Evolutionary conservation across 2,329 filamentous ascomycete species (phyloP).

Genomic region (Xylaria sp.): DNA sequence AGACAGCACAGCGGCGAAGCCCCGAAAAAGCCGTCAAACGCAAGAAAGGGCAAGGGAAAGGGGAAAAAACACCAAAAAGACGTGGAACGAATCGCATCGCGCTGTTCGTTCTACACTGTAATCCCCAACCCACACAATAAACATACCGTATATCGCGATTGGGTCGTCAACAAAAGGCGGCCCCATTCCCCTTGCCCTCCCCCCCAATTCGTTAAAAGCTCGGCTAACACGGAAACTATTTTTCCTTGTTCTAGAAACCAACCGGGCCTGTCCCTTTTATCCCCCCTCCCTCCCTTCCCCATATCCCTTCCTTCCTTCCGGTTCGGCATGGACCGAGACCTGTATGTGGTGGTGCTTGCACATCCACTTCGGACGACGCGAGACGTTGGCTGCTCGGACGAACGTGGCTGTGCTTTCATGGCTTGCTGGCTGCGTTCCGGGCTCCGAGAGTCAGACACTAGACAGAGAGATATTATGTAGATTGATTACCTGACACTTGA

Average conservation of each 20-base stretch:
- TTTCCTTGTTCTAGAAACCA: too few relatives aligned
- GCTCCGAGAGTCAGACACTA: neutral
- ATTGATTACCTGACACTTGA: slow-evolving; percentile 12
- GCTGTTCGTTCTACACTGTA: slow-evolving; percentile 5
- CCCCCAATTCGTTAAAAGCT: neutral
- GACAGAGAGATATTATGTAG: neutral
- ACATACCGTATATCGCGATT: neutral
- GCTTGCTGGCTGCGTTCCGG: neutral
- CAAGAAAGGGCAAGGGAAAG: too few relatives aligned
- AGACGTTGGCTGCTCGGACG: slow-evolving; percentile 14
- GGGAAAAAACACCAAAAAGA: too few relatives aligned
- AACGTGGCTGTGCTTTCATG: slow-evolving; percentile 17
- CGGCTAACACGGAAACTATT: neutral
- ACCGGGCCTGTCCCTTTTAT: too few relatives aligned
- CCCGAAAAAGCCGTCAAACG: neutral
- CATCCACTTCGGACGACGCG: slow-evolving; percentile 12
- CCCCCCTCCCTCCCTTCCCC: too few relatives aligned
- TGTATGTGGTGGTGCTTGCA: too few relatives aligned
- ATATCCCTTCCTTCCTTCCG: neutral
- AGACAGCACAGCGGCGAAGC: neutral
- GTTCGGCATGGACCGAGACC: too few relatives aligned
- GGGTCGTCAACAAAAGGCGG: neutral
- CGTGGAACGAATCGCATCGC: slow-evolving; percentile 14
- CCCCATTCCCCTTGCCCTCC: neutral
- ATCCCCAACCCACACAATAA: neutral